A percentile compares a stretch with the other conserved stretches of the same genome.
Evolutionary conservation across 192 early-diverging fungal genomes (phyloP).

Genomic region (Chytriomyces sp.): DNA sequence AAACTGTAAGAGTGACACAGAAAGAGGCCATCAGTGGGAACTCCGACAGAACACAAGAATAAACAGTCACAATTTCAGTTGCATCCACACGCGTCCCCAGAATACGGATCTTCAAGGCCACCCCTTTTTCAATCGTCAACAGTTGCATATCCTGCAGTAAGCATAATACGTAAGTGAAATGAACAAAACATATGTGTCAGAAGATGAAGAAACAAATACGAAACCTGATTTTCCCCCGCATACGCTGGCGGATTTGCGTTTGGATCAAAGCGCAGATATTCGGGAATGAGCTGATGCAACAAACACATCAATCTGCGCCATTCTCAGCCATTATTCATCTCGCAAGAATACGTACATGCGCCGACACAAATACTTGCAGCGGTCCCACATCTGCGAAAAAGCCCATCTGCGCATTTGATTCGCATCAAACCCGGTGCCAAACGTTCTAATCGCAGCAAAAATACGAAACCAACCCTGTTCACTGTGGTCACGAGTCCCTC

Average conservation of each 20-base stretch:
- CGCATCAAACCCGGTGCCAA: background rate
- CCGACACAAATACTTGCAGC: constrained; percentile 87
- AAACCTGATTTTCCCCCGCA: constrained; percentile 74
- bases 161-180: background rate
- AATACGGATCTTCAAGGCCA: constrained; percentile 84
- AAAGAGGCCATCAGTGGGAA: constrained; percentile 11
- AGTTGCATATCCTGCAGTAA: constrained; percentile 42
- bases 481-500: constrained; percentile 87
- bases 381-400: constrained; percentile 96
- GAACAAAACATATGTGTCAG: background rate
- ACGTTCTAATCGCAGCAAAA: constrained; percentile 2
- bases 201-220: background rate
- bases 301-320: too few relatives aligned
- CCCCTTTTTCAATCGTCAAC: constrained; percentile 81
- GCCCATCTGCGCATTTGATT: constrained; percentile 67
- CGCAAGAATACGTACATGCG: constrained; percentile 58
- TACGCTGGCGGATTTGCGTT: constrained; percentile 85
- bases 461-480: constrained; percentile 69
- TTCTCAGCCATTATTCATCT: too few relatives aligned
- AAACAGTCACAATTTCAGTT: constrained; percentile 83
- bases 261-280: constrained; percentile 89
- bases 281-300: constrained; percentile 74
- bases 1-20: constrained; percentile 58
- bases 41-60: constrained; percentile 19
- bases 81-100: constrained; percentile 89